Conservation (phyloP, 768 basidiomycete genomes). For the Kwoniella botswanensis region DNA sequence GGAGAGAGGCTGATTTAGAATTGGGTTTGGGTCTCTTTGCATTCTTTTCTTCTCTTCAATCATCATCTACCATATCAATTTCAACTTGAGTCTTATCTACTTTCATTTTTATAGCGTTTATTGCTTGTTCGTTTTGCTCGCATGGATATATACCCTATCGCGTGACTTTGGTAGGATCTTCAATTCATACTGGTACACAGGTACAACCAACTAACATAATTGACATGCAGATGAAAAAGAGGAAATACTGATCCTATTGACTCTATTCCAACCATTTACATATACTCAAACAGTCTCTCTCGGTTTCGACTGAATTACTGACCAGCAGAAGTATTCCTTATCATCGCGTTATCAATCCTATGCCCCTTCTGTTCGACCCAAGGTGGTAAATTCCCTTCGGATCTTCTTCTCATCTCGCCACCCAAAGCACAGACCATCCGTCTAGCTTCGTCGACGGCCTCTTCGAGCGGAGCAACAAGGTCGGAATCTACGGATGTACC, state of each 20-base stretch:
- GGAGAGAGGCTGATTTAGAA: too few relatives aligned
- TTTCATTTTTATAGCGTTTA: neutral
- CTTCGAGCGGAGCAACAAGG: constrained; percentile 35
- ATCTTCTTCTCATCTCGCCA: constrained; percentile 41
- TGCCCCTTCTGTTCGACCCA: constrained; percentile 22
- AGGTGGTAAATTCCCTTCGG: constrained; percentile 37
- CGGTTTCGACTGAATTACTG: neutral
- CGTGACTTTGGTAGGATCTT: neutral
- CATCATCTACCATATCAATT: too few relatives aligned
- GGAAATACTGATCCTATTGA: too few relatives aligned
- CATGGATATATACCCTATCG: constrained; percentile 13
- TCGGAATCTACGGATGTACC: constrained; percentile 28
- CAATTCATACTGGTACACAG: neutral
- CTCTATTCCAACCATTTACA: too few relatives aligned
- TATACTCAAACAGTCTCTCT: too few relatives aligned
- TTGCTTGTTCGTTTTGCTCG: neutral
- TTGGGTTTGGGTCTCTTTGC: too few relatives aligned
- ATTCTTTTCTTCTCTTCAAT: too few relatives aligned
- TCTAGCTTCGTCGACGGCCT: constrained; percentile 42
- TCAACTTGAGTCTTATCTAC: too few relatives aligned
- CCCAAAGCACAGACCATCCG: constrained; percentile 42
- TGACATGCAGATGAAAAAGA: too few relatives aligned
- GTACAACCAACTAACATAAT: too few relatives aligned
- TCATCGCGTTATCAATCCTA: neutral
- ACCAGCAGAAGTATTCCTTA: constrained; percentile 10